phyloP scores from a whole-genome alignment of 306 rosid species.

The Calophaca sinica region DNA sequence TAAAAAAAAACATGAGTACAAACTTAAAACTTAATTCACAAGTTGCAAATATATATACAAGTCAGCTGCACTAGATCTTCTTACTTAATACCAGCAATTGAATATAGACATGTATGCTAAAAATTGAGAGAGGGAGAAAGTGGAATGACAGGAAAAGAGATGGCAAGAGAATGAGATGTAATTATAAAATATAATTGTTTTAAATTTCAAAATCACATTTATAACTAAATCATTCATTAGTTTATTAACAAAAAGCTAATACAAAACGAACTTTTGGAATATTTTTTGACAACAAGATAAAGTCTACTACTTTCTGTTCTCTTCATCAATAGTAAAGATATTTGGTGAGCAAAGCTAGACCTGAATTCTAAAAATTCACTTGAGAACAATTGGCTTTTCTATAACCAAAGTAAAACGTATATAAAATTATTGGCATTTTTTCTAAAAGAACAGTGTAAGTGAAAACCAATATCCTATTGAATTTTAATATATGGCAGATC shows the following conservation, averaged over 20 bases:
- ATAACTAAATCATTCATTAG: conserved; percentile 16
- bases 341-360: conserved; percentile 20
- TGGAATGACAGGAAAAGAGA: conserved; percentile 23
- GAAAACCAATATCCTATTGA: conserved; percentile 16
- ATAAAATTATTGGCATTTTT: conserved; percentile 16
- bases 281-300: conserved; percentile 24
- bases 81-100: conserved; percentile 18
- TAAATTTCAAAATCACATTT: conserved; percentile 18
- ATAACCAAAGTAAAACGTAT: conserved; percentile 5
- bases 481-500: conserved; percentile 10
- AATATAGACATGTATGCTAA: background rate
- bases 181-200: conserved; percentile 14
- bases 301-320: conserved; percentile 2
- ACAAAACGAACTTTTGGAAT: background rate
- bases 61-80: conserved; percentile 13
- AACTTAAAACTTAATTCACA: conserved; percentile 5
- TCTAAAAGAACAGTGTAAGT: conserved; percentile 14
- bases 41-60: background rate
- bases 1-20: conserved; percentile 2
- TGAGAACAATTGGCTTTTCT: conserved; percentile 17
- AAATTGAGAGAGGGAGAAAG: background rate
- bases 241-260: conserved; percentile 9
- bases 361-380: conserved; percentile 4
- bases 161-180: conserved; percentile 12
- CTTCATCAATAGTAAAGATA: conserved; percentile 7